Percentiles rank a stretch among this genome's conserved stretches.
Evolutionary conservation across 1,139 yeast genomes (phyloP).

Genomic region (Kodamaea arcana): DNA sequence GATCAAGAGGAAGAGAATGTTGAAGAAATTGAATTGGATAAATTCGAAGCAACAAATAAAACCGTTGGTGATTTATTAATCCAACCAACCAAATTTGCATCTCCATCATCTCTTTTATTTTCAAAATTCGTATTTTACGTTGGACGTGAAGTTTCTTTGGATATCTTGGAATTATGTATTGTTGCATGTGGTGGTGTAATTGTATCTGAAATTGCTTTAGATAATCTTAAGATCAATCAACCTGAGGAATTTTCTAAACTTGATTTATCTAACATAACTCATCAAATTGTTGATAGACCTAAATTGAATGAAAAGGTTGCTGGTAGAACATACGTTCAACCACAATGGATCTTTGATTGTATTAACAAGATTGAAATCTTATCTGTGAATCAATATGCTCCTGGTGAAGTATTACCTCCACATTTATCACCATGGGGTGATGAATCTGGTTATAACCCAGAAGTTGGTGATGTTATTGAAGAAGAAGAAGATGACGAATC

Average conservation of each 20-base stretch:
- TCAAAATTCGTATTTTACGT: constrained; percentile 74
- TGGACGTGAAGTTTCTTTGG: constrained; percentile 95
- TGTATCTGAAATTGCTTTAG: constrained; percentile 83
- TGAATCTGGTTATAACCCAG: constrained; percentile 85
- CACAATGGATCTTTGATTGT: constrained; percentile 97
- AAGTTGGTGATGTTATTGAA: constrained; percentile 48
- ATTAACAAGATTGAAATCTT: constrained; percentile 73
- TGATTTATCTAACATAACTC: constrained; percentile 72
- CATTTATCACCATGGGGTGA: constrained; percentile 99
- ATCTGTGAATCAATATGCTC: constrained; percentile 78
- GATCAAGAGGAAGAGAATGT: constrained; percentile 34
- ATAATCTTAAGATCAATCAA: constrained; percentile 53
- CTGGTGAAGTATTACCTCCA: constrained; percentile 94
- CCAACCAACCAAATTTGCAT: constrained; percentile 70
- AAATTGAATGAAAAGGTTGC: constrained; percentile 70
- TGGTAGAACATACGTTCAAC: constrained; percentile 92
- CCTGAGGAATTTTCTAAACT: constrained; percentile 42
- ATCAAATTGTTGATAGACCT: constrained; percentile 93
- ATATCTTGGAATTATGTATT: constrained; percentile 82
- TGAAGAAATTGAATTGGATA: constrained; percentile 55
- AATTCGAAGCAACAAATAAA: constrained; percentile 58
- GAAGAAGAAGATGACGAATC: constrained; percentile 46
- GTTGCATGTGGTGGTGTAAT: constrained; percentile 85
- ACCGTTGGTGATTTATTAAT: constrained; percentile 70
- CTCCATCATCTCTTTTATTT: constrained; percentile 62